A percentile compares a stretch with the other conserved stretches of the same genome.
Evolutionary conservation across 2,329 filamentous ascomycete species (phyloP).

Genomic region (Diaporthe sp.): DNA sequence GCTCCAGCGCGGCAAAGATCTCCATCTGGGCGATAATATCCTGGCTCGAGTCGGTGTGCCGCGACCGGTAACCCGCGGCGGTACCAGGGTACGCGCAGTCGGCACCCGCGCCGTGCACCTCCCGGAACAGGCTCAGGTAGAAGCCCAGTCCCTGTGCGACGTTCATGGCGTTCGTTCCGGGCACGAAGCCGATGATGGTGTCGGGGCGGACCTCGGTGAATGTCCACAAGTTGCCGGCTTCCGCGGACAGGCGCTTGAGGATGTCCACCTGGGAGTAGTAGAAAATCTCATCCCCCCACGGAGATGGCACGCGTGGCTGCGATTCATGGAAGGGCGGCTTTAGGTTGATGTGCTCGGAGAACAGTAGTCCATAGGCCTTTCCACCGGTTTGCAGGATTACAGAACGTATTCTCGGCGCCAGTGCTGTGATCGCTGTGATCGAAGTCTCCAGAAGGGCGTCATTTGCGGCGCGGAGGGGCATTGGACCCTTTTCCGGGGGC

Average conservation of each 20-base stretch:
- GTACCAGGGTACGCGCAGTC: slow-evolving; percentile 56
- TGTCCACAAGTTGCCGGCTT: slow-evolving; percentile 55
- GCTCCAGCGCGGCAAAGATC: not conserved
- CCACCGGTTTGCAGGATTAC: slow-evolving; percentile 15
- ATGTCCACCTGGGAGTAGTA: slow-evolving; percentile 62
- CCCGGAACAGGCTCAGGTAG: slow-evolving; percentile 53
- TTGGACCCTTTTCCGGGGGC: not conserved
- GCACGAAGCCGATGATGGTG: slow-evolving; percentile 59
- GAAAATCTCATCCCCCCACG: slow-evolving; percentile 52
- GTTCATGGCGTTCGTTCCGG: slow-evolving; percentile 58
- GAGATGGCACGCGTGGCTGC: slow-evolving; percentile 1
- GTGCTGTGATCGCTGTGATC: slow-evolving; percentile 6
- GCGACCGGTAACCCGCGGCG: slow-evolving; percentile 53
- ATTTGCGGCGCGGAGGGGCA: slow-evolving; percentile 9
- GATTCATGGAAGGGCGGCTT: slow-evolving; percentile 12
- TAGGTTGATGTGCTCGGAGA: slow-evolving; percentile 7
- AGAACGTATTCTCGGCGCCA: not conserved
- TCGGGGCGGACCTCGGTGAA: slow-evolving; percentile 61
- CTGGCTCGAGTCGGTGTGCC: slow-evolving; percentile 55
- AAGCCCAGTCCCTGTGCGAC: slow-evolving; percentile 56
- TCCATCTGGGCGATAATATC: slow-evolving; percentile 52
- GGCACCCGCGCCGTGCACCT: slow-evolving; percentile 55
- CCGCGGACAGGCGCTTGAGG: slow-evolving; percentile 50
- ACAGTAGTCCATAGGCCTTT: not conserved
- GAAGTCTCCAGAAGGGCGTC: slow-evolving; percentile 5